These are phyloP conservation scores for Didymella keratinophila DNA, from an alignment of 2,329 filamentous ascomycete species.

Conservation along the genomic window DNA sequence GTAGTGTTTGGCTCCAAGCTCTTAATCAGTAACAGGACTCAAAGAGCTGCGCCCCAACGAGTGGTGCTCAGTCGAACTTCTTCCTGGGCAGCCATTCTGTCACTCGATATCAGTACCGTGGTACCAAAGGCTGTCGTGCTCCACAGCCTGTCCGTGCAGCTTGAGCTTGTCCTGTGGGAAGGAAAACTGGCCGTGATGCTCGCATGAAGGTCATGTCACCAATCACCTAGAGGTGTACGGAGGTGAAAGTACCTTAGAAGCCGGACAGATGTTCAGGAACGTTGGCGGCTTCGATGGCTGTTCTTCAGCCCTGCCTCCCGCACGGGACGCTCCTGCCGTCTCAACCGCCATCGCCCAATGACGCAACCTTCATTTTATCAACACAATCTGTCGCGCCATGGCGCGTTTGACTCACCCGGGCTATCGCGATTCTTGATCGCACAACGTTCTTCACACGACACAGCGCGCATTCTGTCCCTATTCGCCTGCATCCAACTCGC, in stretches of 20 bases:
- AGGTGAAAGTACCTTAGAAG: too few relatives aligned
- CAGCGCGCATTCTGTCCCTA: constrained; percentile 9
- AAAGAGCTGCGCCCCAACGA: not conserved
- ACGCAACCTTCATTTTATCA: constrained; percentile 20
- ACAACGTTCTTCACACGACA: not conserved
- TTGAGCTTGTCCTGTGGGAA: not conserved
- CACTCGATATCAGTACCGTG: not conserved
- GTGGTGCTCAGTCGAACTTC: not conserved
- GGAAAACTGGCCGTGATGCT: too few relatives aligned
- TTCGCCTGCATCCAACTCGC: constrained; percentile 6
- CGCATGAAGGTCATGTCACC: not conserved
- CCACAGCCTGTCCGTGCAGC: not conserved
- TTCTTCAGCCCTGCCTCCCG: constrained; percentile 29
- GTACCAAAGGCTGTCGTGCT: not conserved
- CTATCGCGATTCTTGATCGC: not conserved
- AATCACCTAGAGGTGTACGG: not conserved
- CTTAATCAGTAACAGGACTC: not conserved
- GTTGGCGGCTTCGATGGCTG: constrained; percentile 13
- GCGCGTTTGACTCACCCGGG: constrained; percentile 18
- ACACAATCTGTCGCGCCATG: constrained; percentile 1
- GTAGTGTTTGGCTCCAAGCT: not conserved
- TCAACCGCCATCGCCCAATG: constrained; percentile 20
- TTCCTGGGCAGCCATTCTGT: not conserved
- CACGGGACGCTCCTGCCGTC: constrained; percentile 29
- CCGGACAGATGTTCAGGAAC: constrained; percentile 14